Evolutionary conservation across 495 filamentous ascomycete species (phyloP), one percentile per base, ranked within the genome.

Genomic region (Amphirosellinia nigrospora): DNA sequence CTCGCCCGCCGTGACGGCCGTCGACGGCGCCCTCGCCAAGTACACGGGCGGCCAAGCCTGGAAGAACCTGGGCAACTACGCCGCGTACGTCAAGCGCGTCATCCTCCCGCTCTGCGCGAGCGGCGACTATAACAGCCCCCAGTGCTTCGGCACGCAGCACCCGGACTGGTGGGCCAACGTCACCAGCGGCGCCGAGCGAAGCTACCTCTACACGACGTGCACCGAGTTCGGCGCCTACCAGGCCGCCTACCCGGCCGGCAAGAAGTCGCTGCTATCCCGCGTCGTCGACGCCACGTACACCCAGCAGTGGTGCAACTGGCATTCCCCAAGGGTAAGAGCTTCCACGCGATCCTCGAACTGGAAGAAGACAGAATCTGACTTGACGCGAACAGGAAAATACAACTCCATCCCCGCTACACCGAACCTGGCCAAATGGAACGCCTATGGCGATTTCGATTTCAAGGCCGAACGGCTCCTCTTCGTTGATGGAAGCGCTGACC

Each of bases 271-370:
- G 13, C 73, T 84, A 23, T 81, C 79, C 28, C 71, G 77, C 5
- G 78, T 80, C 6, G 58, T 84, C 16, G 74, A 83, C 65, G 75
- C 79, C 15, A 73, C 79, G 59, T 84, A 84, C 70, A 84, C 82
- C 55, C 81, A 82, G 71, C 75, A 83, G 73, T 84, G 82, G 82
- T 84, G 82, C 61, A 75, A 72, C 48, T 84, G 82, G 79, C 79
- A 7, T 84, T 84, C 69, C 78, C 80, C 16, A 58, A 45, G 16
- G 64, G 64, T 56, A 56, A 55, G 64, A 39, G 11, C 19, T 30
- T 3, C 3, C 4, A n/a, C 43, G 9, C 11, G 3, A 23, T 38
- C 21, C 43, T 2, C 21, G 10, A 64, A 8, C 4, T 39, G 10
- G 10, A 19, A 34, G 5, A 28, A 15, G 5, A 13, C 1, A 26